These are phyloP conservation scores for Hypoxylon rickii DNA, from an alignment of 495 filamentous ascomycete species.

Conservation along the genomic window DNA sequence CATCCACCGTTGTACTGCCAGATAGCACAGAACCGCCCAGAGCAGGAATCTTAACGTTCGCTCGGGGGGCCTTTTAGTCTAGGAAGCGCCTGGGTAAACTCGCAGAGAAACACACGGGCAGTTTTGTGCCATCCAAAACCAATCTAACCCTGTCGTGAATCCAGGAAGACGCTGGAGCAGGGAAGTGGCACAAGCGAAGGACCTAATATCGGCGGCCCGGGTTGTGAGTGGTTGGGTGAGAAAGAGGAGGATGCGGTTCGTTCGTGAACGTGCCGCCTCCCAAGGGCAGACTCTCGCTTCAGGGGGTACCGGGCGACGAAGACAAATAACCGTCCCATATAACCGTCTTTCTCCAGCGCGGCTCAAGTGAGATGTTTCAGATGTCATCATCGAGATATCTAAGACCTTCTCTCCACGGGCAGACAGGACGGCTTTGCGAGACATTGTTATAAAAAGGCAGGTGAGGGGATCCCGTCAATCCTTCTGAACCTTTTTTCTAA, in stretches of 20 bases:
- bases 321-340: slow-evolving; percentile 38
- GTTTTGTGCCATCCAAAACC: slow-evolving; percentile 1
- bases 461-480: background rate
- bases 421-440: too few species aligned
- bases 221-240: slow-evolving; percentile 11
- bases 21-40: too few species aligned
- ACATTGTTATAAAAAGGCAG: too few species aligned
- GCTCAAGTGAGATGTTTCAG: slow-evolving; percentile 37
- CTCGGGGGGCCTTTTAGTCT: too few species aligned
- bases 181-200: slow-evolving; percentile 7
- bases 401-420: slow-evolving; percentile 1
- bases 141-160: background rate
- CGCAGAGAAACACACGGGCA: background rate
- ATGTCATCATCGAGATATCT: slow-evolving; percentile 30
- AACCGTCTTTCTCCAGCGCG: slow-evolving; percentile 36
- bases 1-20: background rate
- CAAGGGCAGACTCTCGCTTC: too few species aligned
- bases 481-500: slow-evolving; percentile 14
- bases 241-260: slow-evolving; percentile 3
- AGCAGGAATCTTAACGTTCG: too few species aligned
- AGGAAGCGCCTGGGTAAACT: slow-evolving; percentile 15
- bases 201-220: slow-evolving; percentile 10
- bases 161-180: background rate
- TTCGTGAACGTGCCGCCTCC: slow-evolving; percentile 12
- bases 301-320: slow-evolving; percentile 23